Percentiles rank a stretch among this genome's conserved stretches.
These are phyloP conservation scores for Fusarium aywerte DNA, from an alignment of 2,329 filamentous ascomycete species.

Conservation along the genomic window DNA sequence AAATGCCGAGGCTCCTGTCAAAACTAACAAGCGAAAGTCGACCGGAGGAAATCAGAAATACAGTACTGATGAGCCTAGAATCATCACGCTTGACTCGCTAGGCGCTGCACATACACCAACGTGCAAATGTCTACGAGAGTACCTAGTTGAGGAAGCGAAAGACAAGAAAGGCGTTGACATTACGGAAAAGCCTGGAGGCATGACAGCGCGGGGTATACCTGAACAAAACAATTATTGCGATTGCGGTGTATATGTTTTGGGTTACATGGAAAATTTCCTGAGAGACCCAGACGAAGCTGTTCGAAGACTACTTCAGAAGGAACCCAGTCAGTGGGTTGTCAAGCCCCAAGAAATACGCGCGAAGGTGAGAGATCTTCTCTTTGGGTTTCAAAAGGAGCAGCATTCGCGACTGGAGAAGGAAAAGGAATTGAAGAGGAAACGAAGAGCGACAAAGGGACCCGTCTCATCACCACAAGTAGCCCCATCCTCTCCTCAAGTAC, in stretches of 20 bases:
- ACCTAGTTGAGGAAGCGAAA: constrained; percentile 77
- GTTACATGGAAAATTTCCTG: constrained; percentile 86
- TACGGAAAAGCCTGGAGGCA: constrained; percentile 54
- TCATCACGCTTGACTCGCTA: constrained; percentile 90
- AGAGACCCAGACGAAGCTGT: constrained; percentile 77
- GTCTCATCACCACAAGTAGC: constrained; percentile 29
- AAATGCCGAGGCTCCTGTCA: constrained; percentile 9
- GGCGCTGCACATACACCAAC: constrained; percentile 71
- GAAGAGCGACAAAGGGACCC: constrained; percentile 46
- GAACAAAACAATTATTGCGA: constrained; percentile 86
- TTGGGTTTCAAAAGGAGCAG: constrained; percentile 70
- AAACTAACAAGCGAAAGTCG: constrained; percentile 29
- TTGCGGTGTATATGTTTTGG: constrained; percentile 87
- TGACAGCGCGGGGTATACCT: constrained; percentile 81
- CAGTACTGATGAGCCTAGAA: constrained; percentile 68
- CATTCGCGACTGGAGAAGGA: constrained; percentile 55
- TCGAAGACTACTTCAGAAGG: constrained; percentile 70
- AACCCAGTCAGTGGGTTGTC: constrained; percentile 64
- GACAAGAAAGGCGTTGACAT: constrained; percentile 64
- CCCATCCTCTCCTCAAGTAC: constrained; percentile 30
- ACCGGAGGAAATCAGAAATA: constrained; percentile 36
- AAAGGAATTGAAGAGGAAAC: constrained; percentile 50
- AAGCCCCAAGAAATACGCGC: constrained; percentile 69
- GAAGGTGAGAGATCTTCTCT: constrained; percentile 73
- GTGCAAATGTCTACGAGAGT: constrained; percentile 76